Conservation (phyloP, 1,139 yeast genomes). For the Citeromyces siamensis region DNA sequence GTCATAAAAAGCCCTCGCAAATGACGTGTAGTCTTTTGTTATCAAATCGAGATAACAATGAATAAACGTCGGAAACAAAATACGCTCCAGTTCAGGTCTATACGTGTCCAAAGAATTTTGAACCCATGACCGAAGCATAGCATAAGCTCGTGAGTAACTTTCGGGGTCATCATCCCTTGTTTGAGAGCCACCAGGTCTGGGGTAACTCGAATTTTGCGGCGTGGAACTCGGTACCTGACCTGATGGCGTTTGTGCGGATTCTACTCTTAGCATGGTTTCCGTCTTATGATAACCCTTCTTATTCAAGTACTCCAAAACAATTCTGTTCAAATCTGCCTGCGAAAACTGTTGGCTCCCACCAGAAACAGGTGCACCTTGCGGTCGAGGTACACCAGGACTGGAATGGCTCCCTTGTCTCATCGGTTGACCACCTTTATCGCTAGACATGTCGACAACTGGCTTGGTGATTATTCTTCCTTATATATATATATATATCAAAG, state of each 20-base stretch:
- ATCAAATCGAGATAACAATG: conserved; percentile 79
- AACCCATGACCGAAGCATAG: conserved; percentile 77
- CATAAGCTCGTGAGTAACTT: conserved; percentile 65
- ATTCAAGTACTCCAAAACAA: conserved; percentile 83
- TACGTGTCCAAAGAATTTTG: conserved; percentile 87
- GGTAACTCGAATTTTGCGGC: conserved; percentile 29
- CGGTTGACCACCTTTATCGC: conserved; percentile 1
- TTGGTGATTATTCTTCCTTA: neutral
- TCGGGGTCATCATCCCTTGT: conserved; percentile 46
- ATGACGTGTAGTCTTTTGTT: conserved; percentile 40
- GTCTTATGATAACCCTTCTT: conserved; percentile 92
- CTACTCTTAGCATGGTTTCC: conserved; percentile 88
- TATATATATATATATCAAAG: conserved; percentile 3
- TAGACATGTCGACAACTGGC: neutral
- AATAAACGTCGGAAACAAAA: conserved; percentile 82
- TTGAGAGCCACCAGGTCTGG: conserved; percentile 22
- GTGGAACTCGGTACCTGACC: conserved; percentile 41
- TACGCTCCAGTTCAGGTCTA: conserved; percentile 74
- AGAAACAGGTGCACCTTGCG: neutral
- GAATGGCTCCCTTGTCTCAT: conserved; percentile 2
- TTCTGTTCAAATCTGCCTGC: conserved; percentile 77
- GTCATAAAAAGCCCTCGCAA: conserved; percentile 68
- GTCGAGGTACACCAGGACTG: conserved; percentile 4
- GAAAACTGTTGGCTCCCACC: conserved; percentile 22
- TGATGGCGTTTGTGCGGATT: conserved; percentile 60